phyloP scores from a whole-genome alignment of 2,329 filamentous ascomycete species.

The Colletotrichum viniferum region DNA sequence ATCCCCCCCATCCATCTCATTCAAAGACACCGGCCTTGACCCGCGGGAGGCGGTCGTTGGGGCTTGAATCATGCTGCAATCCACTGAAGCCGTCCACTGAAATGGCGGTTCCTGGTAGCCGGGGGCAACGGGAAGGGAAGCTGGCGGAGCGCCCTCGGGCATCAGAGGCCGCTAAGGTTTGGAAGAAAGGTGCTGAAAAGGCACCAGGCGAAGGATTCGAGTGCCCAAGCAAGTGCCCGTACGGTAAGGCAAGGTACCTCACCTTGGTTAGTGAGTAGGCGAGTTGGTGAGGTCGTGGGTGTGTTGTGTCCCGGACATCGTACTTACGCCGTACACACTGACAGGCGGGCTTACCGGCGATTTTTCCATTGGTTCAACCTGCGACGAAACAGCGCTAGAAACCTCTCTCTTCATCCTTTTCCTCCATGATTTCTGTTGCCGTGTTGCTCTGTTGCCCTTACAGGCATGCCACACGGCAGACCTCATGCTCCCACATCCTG shows the following conservation, averaged over 20 bases:
- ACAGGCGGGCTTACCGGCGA: not conserved
- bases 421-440: not conserved
- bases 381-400: not conserved
- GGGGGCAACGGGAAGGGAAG: not conserved
- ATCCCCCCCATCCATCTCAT: not conserved
- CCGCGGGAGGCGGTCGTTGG: not conserved
- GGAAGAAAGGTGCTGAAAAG: not conserved
- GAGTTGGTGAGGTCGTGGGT: not conserved
- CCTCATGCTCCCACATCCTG: not conserved
- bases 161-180: not conserved
- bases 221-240: not conserved
- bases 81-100: not conserved
- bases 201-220: not conserved
- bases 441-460: not conserved
- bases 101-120: not conserved
- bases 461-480: not conserved
- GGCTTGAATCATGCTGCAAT: not conserved
- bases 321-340: not conserved
- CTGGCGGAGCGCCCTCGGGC: not conserved
- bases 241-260: not conserved
- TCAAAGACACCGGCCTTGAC: not conserved
- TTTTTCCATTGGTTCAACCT: constrained; percentile 5
- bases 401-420: not conserved
- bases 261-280: not conserved
- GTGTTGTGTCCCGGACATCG: not conserved